phyloP scores from a whole-genome alignment of 2,329 filamentous ascomycete species.

The Zymoseptoria ardabiliae region DNA sequence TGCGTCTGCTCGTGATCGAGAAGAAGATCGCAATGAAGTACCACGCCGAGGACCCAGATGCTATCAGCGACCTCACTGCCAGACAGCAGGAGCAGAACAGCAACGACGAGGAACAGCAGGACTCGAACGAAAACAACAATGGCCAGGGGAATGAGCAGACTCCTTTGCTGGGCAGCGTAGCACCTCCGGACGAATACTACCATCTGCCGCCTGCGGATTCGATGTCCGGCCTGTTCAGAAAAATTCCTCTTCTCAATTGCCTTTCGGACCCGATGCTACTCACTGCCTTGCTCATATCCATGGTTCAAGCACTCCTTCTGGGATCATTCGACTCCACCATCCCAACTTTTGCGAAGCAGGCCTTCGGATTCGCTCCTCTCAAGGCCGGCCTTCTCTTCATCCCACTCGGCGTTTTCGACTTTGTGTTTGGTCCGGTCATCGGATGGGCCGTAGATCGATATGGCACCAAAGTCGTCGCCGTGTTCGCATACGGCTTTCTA shows the following conservation, averaged over 20 bases:
- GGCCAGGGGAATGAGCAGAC: constrained; percentile 2
- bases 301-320: constrained; percentile 38
- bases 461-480: constrained; percentile 38
- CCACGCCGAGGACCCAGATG: constrained; percentile 22
- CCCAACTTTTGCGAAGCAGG: constrained; percentile 37
- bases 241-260: constrained; percentile 43
- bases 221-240: constrained; percentile 34
- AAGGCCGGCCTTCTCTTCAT: constrained; percentile 41
- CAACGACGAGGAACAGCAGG: constrained; percentile 15
- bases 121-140: constrained; percentile 5
- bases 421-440: constrained; percentile 41
- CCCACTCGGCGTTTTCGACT: constrained; percentile 37
- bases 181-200: constrained; percentile 34
- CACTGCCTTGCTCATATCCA: constrained; percentile 34
- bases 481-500: constrained; percentile 38
- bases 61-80: constrained; percentile 14
- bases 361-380: constrained; percentile 40
- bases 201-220: constrained; percentile 34
- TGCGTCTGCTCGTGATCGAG: constrained; percentile 56
- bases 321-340: constrained; percentile 44
- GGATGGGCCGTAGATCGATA: constrained; percentile 43
- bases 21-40: constrained; percentile 50
- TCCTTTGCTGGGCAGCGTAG: constrained; percentile 31
- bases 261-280: constrained; percentile 36
- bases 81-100: constrained; percentile 12